phyloP scores from a whole-genome alignment of 2,329 filamentous ascomycete species.

The Ophiostoma piceae region DNA sequence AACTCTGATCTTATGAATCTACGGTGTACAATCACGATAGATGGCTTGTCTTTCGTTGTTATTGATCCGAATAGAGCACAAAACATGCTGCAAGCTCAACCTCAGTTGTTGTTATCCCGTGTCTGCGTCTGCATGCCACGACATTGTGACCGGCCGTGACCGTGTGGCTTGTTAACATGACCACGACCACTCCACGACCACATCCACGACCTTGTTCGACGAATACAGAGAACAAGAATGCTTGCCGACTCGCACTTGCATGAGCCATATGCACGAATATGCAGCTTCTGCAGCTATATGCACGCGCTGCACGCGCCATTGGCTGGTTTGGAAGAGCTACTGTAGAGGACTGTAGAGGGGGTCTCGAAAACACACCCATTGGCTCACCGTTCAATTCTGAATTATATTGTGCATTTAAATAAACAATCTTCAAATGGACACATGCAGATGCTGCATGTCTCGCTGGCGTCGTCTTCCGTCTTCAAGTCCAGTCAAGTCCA shows the following conservation, averaged over 20 bases:
- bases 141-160: not conserved
- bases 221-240: not conserved
- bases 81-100: no score
- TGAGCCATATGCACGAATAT: conserved; percentile 7
- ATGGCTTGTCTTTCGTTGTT: no score
- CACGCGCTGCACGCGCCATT: not conserved
- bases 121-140: not conserved
- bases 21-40: no score
- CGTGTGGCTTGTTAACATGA: not conserved
- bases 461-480: not conserved
- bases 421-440: not conserved
- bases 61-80: no score
- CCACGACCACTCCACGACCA: no score
- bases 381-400: not conserved
- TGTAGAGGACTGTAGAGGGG: not conserved
- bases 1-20: no score
- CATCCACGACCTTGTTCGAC: not conserved
- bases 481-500: not conserved
- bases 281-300: not conserved
- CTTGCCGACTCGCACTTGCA: not conserved
- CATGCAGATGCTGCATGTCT: conserved; percentile 8
- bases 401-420: not conserved
- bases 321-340: not conserved
- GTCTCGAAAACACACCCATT: not conserved
- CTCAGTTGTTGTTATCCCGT: not conserved